A percentile compares a stretch with the other conserved stretches of the same genome.
These are phyloP conservation scores for Chiua sp. DNA, from an alignment of 1,284 basidiomycete genomes.

Conservation along the genomic window DNA sequence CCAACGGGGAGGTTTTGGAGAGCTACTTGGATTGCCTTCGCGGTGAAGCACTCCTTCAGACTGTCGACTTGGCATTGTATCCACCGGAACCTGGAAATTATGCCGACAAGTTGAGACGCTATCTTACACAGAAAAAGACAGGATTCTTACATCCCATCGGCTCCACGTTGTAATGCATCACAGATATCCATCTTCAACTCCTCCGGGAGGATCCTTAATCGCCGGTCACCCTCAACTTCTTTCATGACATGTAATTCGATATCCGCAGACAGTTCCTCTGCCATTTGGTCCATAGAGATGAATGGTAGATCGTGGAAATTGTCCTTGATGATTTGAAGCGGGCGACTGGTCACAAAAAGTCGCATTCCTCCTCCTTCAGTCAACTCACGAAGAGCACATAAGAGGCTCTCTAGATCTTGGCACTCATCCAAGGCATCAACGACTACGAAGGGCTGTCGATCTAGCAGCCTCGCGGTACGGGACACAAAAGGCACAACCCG, in stretches of 20 bases:
- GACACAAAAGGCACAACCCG: neutral
- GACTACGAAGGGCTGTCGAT: neutral
- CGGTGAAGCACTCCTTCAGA: neutral
- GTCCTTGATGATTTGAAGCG: neutral
- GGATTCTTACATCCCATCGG: neutral
- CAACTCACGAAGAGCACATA: neutral
- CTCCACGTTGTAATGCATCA: neutral
- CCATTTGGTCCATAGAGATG: neutral
- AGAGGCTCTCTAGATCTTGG: neutral
- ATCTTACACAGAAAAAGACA: no score
- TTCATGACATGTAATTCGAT: neutral
- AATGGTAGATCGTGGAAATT: neutral
- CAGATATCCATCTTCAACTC: neutral
- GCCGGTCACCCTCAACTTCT: neutral
- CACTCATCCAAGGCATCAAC: slow-evolving; percentile 1
- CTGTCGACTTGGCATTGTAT: neutral
- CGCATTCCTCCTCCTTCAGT: neutral
- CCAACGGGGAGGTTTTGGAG: neutral
- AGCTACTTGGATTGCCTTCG: neutral
- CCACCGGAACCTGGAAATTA: slow-evolving; percentile 1
- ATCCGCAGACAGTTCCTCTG: neutral
- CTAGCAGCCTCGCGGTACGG: neutral
- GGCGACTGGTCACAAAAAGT: neutral
- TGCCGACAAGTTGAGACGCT: no score
- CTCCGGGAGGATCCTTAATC: neutral